A percentile compares a stretch with the other conserved stretches of the same genome.
phyloP scores from a whole-genome alignment of 495 filamentous ascomycete genomes.

The Tuber magnatum region DNA sequence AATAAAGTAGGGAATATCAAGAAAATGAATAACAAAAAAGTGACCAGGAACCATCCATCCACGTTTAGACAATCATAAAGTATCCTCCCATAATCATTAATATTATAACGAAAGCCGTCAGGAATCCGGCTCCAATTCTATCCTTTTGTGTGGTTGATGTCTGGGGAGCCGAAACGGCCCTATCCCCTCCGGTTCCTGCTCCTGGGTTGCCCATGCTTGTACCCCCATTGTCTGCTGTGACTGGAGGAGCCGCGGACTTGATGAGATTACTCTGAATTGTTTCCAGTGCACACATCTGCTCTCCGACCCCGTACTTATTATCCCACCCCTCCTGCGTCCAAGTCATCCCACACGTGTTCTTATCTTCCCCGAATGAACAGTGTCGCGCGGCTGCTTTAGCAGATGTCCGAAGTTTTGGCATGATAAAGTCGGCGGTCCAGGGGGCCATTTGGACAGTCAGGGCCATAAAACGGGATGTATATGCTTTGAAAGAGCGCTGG shows the following conservation, averaged over 20 bases:
- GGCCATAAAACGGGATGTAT: conserved; percentile 73
- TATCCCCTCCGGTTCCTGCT: conserved; percentile 48
- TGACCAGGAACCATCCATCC: background rate
- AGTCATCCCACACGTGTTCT: conserved; percentile 57
- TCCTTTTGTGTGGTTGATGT: conserved; percentile 38
- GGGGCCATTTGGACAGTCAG: conserved; percentile 62
- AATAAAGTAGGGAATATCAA: conserved; percentile 10
- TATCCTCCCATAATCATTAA: conserved; percentile 39
- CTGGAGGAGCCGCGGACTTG: conserved; percentile 45
- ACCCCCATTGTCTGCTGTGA: conserved; percentile 53
- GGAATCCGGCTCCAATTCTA: conserved; percentile 43
- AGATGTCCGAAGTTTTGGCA: conserved; percentile 58
- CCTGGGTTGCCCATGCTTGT: conserved; percentile 57
- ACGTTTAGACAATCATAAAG: conserved; percentile 42
- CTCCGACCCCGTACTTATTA: conserved; percentile 50
- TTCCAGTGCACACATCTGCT: conserved; percentile 55
- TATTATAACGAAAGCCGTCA: conserved; percentile 41
- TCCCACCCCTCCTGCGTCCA: conserved; percentile 56
- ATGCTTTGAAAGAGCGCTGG: conserved; percentile 79
- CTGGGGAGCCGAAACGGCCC: background rate
- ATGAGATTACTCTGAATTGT: conserved; percentile 53
- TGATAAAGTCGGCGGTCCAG: conserved; percentile 55
- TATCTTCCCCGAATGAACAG: conserved; percentile 56
- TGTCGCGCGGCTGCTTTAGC: conserved; percentile 59
- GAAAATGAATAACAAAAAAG: background rate